Evolutionary conservation across 1,284 basidiomycete genomes (phyloP).

Genomic region (Puccinia polysora): DNA sequence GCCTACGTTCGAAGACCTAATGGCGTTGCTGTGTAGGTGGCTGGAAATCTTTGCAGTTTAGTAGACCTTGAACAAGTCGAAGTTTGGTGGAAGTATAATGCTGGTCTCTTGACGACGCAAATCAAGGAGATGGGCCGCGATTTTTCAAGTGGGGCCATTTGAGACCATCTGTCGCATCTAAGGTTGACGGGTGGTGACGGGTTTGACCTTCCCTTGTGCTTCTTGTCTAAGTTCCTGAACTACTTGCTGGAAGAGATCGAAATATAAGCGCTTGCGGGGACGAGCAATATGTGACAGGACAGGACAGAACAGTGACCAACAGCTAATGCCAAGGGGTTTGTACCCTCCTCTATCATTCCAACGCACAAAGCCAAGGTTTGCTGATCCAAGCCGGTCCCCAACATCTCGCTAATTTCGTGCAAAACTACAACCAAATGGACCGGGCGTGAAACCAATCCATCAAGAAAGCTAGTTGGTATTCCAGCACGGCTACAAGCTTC

Average conservation of each 20-base stretch:
- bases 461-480: not conserved
- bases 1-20: too few species aligned
- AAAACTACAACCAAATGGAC: not conserved
- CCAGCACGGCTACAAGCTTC: not conserved
- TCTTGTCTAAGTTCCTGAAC: conserved; percentile 32
- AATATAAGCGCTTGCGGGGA: not conserved
- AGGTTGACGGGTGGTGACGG: too few species aligned
- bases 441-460: not conserved
- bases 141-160: too few species aligned
- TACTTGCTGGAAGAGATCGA: not conserved
- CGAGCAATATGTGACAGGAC: not conserved
- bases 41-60: too few species aligned
- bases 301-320: conserved; percentile 10
- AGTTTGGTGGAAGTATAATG: too few species aligned
- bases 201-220: not conserved
- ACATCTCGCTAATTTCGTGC: conserved; percentile 31
- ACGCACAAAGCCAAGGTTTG: conserved; percentile 43
- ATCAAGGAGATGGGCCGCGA: too few species aligned
- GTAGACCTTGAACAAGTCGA: too few species aligned
- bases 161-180: too few species aligned
- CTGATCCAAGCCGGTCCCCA: conserved; percentile 43
- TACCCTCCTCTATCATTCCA: conserved; percentile 44
- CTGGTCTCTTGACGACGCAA: too few species aligned
- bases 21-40: too few species aligned
- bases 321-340: conserved; percentile 45